Evolutionary conservation across 345 rosid species (phyloP).

Genomic region (Barbarea vulgaris): DNA sequence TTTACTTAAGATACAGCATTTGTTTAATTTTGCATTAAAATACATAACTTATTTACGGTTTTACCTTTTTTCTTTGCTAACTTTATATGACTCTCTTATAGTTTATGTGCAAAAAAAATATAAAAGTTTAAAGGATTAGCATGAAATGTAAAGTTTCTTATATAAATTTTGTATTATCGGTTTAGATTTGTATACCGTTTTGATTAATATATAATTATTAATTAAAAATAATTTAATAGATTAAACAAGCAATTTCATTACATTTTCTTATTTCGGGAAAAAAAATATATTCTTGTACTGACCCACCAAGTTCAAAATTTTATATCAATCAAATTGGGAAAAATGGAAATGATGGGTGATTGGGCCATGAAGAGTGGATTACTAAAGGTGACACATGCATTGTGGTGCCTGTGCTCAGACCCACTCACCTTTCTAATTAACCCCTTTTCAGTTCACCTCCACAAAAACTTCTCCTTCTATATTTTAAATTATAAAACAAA

Average conservation of each 20-base stretch:
- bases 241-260: slow-evolving; percentile 7
- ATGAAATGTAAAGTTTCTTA: too few relatives aligned
- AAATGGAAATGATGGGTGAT: slow-evolving; percentile 27
- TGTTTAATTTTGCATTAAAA: not conserved
- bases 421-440: slow-evolving; percentile 37
- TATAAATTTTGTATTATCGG: too few relatives aligned
- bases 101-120: too few relatives aligned
- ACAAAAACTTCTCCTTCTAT: not conserved
- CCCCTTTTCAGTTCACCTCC: slow-evolving; percentile 36
- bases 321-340: slow-evolving; percentile 1
- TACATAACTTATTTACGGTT: not conserved
- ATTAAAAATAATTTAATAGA: not conserved
- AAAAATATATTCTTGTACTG: slow-evolving; percentile 20
- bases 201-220: too few relatives aligned
- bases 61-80: not conserved
- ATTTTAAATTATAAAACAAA: not conserved
- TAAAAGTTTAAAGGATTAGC: too few relatives aligned
- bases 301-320: slow-evolving; percentile 5
- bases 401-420: slow-evolving; percentile 45
- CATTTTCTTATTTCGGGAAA: slow-evolving; percentile 8
- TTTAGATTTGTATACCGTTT: too few relatives aligned
- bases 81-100: too few relatives aligned
- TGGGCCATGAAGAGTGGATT: slow-evolving; percentile 49
- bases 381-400: slow-evolving; percentile 44
- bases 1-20: not conserved